A percentile compares a stretch with the other conserved stretches of the same genome.
phyloP scores from a whole-genome alignment of 371 early-diverging fungal genomes.

The Lichtheimia hyalospora region DNA sequence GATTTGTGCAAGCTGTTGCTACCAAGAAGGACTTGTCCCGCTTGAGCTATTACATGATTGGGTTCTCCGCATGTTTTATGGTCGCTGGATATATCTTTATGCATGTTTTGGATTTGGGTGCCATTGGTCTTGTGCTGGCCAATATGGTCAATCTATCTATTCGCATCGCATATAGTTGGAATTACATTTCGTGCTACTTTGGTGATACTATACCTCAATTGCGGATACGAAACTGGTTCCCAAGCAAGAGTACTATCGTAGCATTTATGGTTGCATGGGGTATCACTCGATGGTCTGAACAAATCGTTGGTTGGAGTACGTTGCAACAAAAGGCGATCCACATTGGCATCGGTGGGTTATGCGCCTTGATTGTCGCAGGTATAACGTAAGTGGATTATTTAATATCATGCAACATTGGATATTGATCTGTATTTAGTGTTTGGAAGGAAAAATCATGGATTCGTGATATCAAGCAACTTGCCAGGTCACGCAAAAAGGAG shows the following conservation, averaged over 20 bases:
- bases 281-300: conserved; percentile 57
- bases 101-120: conserved; percentile 59
- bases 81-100: conserved; percentile 59
- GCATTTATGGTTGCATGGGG: conserved; percentile 56
- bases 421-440: neutral
- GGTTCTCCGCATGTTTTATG: conserved; percentile 76
- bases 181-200: conserved; percentile 63
- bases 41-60: conserved; percentile 75
- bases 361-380: conserved; percentile 21
- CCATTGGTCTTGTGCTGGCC: conserved; percentile 80
- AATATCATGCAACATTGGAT: neutral
- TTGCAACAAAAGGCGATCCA: conserved; percentile 54
- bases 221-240: conserved; percentile 38
- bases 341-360: conserved; percentile 58
- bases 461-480: conserved; percentile 17
- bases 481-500: conserved; percentile 13
- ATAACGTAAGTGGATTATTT: conserved; percentile 12
- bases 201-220: conserved; percentile 17
- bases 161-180: conserved; percentile 75
- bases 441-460: conserved; percentile 14
- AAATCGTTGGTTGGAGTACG: conserved; percentile 59
- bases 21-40: conserved; percentile 55
- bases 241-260: conserved; percentile 35
- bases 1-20: conserved; percentile 88
- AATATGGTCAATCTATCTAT: conserved; percentile 84